Base-by-base conservation (phyloP, 2,329 filamentous ascomycete species). In the Diaporthe vaccinii region DNA sequence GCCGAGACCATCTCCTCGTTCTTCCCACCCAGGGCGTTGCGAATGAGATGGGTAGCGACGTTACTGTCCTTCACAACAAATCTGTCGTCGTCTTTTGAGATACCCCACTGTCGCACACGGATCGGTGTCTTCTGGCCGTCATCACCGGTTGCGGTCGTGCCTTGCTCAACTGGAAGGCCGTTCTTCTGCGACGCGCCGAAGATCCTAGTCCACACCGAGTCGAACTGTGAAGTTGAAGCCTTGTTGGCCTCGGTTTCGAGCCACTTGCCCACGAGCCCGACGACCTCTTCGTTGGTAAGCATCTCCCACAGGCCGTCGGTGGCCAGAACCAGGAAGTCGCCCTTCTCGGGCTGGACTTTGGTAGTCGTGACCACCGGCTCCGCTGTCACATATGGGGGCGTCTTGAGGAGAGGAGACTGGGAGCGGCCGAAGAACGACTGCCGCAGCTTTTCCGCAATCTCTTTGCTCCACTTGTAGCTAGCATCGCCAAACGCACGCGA, bases 301-400 rank as follows among this genome's bases (percentile, higher is more conserved):
- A 98, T 98, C 85, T 99, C 97, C 97, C 97, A 99, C 0, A 99
- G 89, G 5, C 97, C 97, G 82, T 99, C 97, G 0, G 97, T 98
- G 31, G 97, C 97, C 88, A 99, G 93, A 77, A 99, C 96, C 17
- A 99, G 89, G 80, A 99, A 99, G 82, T 99, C 97, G 61, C 96
- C 96, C 77, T 94, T 94, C 72, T 95, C 91, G 1, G 97, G 97
- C 79, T 96, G 89, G 71, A 99, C 93, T 83, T 97, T 93, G 61
- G 96, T 98, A 1, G 95, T 98, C 0, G 96, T 98, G 72, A 99
- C 91, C 31, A 98, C 90, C 3, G 97, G 97, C 84, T 99, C 97
- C 1, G 97, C 97, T 4, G 97, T 99, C 55, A 99, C 97, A 81
- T 99, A 99, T 0, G 97, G 97, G 12, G 97, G 97, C 0, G 96